phyloP scores from a whole-genome alignment of 108 stramenopile species.

The Parietichytrium sp. region DNA sequence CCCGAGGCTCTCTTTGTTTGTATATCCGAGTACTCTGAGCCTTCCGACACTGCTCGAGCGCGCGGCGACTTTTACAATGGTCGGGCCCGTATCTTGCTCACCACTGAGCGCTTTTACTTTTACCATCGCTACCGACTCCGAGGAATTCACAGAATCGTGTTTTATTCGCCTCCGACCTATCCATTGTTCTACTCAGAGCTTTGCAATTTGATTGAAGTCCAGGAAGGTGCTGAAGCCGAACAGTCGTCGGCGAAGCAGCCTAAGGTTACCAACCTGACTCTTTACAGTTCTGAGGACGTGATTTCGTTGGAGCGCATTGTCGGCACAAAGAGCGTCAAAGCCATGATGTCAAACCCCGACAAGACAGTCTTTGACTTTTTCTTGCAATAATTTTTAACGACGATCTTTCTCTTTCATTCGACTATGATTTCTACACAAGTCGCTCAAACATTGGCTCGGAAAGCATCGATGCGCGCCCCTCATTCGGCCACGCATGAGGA shows the following conservation, averaged over 20 bases:
- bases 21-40: slow-evolving; percentile 9
- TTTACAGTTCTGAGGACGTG: neutral
- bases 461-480: too few relatives aligned
- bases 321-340: too few relatives aligned
- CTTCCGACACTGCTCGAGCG: neutral
- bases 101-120: slow-evolving; percentile 18
- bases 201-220: neutral
- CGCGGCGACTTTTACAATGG: slow-evolving; percentile 17
- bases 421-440: too few relatives aligned
- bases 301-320: slow-evolving; percentile 30
- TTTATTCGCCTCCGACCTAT: slow-evolving; percentile 3
- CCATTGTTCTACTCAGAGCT: slow-evolving; percentile 13
- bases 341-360: too few relatives aligned
- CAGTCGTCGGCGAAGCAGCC: too few relatives aligned
- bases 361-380: too few relatives aligned
- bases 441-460: too few relatives aligned
- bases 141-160: slow-evolving; percentile 8
- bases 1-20: neutral
- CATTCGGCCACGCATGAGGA: too few relatives aligned
- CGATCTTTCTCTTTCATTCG: too few relatives aligned
- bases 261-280: neutral
- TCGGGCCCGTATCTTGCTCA: slow-evolving; percentile 7
- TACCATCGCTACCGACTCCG: slow-evolving; percentile 27
- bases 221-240: neutral
- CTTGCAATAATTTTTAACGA: too few relatives aligned